Base-by-base conservation (phyloP, 2,329 filamentous ascomycete species). In the Pseudocercospora eumusae region DNA sequence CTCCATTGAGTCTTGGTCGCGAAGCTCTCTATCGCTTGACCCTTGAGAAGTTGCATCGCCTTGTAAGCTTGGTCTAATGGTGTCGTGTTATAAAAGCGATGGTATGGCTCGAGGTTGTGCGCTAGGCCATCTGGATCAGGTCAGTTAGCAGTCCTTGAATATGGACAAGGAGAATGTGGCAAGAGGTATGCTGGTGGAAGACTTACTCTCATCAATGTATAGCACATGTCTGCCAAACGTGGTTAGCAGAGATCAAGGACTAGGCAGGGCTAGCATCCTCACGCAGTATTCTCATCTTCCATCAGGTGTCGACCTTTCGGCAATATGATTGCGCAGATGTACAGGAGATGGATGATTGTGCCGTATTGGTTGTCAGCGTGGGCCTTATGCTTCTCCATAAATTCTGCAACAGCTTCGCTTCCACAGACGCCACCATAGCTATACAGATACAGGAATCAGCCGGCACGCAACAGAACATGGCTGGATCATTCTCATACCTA, bases 401-500 rank as follows among this genome's bases (percentile, higher is more conserved):
- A 23, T 33, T 60, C 63, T 13, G 61, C 64, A n/a, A 66, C 67
- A 18, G 72, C 68, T 47, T 73, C 70, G 36, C 63, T 68, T 27
- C 70, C 72, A n/a, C 64, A 65, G 8, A 70, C 44, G n/a, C 72
- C 73, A 40, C 71, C 73, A 61, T 74, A 74, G 13, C 65, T 27
- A 27, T n/a, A n/a, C n/a, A n/a, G 25, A 27, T 27, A 27, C 25
- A 27, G 3, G 25, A 27, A 27, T 27, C 25, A 27, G 25, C 25
- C 25, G 25, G 25, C 25, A 27, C 7, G 25, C 25, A 27, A 27
- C 3, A 3, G 25, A 27, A 27, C 25, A 27, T 27, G 25, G 25
- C 27, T 9, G 27, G 1, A 8, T 9, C 27, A 28, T 28, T 28
- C 27, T 28, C 8, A 28, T 28, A 28, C 27, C 27, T 70, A 59